These are phyloP conservation scores for Schizosaccharomyces japonicus DNA, from an alignment of 805 yeast genomes.

Conservation along the genomic window DNA sequence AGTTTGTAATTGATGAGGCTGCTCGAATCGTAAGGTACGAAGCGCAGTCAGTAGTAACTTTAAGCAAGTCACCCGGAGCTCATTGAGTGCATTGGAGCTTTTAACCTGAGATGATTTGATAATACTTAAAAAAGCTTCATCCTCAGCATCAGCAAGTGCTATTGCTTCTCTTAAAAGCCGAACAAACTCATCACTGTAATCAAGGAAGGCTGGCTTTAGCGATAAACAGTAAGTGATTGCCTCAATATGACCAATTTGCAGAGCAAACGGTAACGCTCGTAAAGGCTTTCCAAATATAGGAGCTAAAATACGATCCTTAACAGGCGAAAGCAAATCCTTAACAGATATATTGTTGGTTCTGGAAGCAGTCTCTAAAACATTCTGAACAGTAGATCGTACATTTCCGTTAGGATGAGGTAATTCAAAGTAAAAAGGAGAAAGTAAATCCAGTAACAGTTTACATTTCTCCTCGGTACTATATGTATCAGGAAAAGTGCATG, in stretches of 20 bases:
- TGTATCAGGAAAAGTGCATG: neutral
- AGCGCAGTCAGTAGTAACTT: conserved; percentile 59
- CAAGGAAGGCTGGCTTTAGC: conserved; percentile 55
- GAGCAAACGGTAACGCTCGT: conserved; percentile 88
- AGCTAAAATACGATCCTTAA: conserved; percentile 56
- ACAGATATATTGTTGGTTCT: conserved; percentile 46
- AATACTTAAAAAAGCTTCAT: conserved; percentile 73
- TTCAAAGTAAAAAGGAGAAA: conserved; percentile 75
- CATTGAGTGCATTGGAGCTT: conserved; percentile 69
- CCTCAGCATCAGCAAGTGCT: conserved; percentile 92
- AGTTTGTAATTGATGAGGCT: conserved; percentile 36
- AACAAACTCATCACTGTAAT: conserved; percentile 70
- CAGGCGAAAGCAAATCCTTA: conserved; percentile 54
- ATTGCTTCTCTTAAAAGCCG: conserved; percentile 71
- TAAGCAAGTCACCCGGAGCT: conserved; percentile 74
- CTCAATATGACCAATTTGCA: conserved; percentile 96
- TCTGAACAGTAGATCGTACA: conserved; percentile 63
- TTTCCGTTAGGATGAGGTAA: conserved; percentile 66
- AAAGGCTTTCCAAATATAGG: conserved; percentile 94
- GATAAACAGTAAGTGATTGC: conserved; percentile 78
- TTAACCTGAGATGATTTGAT: conserved; percentile 67
- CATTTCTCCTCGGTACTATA: conserved; percentile 12
- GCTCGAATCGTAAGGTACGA: conserved; percentile 64
- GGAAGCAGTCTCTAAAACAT: conserved; percentile 41
- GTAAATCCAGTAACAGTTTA: conserved; percentile 23